Evolutionary conservation across 2,329 filamentous ascomycete species (phyloP).

Genomic region (Aspergillus transmontanensis): DNA sequence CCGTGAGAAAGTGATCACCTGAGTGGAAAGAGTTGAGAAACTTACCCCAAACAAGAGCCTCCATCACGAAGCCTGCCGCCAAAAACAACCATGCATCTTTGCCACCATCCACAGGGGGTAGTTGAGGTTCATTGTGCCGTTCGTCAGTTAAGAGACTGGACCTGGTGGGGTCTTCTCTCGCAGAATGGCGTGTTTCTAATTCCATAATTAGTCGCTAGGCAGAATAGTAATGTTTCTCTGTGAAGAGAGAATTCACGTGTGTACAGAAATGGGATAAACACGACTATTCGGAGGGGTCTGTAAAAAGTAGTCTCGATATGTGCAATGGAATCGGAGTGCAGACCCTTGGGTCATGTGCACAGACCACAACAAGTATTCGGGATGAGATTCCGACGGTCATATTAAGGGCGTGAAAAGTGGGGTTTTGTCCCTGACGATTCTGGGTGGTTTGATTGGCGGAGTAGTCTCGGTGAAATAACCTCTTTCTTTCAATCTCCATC

Average conservation of each 20-base stretch:
- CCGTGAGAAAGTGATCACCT: background rate
- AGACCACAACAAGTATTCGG: background rate
- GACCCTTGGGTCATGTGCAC: background rate
- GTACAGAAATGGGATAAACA: too few relatives aligned
- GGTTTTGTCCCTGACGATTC: background rate
- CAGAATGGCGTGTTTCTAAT: background rate
- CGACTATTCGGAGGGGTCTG: too few relatives aligned
- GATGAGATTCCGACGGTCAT: background rate
- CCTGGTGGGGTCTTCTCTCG: background rate
- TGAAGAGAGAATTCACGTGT: too few relatives aligned
- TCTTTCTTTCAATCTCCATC: too few relatives aligned
- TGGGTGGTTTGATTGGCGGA: background rate
- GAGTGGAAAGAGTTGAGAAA: background rate
- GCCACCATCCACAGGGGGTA: constrained; percentile 41
- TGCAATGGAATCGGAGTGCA: background rate
- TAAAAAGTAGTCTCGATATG: too few relatives aligned
- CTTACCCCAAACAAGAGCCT: constrained; percentile 53
- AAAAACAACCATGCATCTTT: constrained; percentile 51
- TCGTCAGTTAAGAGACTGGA: background rate
- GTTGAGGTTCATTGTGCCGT: background rate
- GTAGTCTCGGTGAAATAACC: too few relatives aligned
- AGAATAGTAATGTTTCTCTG: background rate
- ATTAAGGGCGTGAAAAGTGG: background rate
- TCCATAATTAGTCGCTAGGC: background rate
- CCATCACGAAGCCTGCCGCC: constrained; percentile 54